A percentile compares a stretch with the other conserved stretches of the same genome.
These are phyloP conservation scores for Actinomortierella ambigua DNA, from an alignment of 371 early-diverging fungal species.

Conservation along the genomic window DNA sequence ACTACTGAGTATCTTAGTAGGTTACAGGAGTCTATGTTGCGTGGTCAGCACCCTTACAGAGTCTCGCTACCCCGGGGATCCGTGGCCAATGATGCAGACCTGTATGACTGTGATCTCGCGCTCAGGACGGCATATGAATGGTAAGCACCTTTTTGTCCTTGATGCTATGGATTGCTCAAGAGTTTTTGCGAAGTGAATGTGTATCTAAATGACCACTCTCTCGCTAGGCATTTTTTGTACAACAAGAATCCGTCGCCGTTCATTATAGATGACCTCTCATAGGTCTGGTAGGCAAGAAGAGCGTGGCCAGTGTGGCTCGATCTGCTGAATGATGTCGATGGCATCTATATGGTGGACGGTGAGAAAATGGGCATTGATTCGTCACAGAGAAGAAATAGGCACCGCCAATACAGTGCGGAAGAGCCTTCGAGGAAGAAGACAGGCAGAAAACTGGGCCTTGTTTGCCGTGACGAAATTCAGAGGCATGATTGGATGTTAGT, in stretches of 20 bases:
- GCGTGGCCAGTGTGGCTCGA: constrained; percentile 9
- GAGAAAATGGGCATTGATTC: constrained; percentile 11
- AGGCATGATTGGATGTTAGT: constrained; percentile 15
- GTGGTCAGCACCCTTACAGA: neutral
- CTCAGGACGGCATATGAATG: neutral
- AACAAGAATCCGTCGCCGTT: constrained; percentile 13
- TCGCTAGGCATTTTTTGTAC: constrained; percentile 3
- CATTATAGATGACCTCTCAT: constrained; percentile 7
- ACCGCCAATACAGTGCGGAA: constrained; percentile 3
- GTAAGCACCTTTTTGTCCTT: constrained; percentile 16
- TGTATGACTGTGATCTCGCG: constrained; percentile 1
- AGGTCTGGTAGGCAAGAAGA: constrained; percentile 7
- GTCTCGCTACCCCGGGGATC: constrained; percentile 7
- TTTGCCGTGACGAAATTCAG: constrained; percentile 13
- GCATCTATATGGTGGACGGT: constrained; percentile 8
- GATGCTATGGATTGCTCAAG: no score
- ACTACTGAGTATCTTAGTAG: constrained; percentile 1
- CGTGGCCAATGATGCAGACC: neutral
- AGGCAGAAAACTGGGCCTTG: constrained; percentile 25
- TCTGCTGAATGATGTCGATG: constrained; percentile 7
- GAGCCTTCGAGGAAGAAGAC: constrained; percentile 8
- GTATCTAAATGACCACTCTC: no score
- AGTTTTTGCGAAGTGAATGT: no score
- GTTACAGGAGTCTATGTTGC: constrained; percentile 2
- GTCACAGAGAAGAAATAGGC: constrained; percentile 2